Base-by-base conservation (phyloP, 164 flowering plant species). In the Annona squamosa region DNA sequence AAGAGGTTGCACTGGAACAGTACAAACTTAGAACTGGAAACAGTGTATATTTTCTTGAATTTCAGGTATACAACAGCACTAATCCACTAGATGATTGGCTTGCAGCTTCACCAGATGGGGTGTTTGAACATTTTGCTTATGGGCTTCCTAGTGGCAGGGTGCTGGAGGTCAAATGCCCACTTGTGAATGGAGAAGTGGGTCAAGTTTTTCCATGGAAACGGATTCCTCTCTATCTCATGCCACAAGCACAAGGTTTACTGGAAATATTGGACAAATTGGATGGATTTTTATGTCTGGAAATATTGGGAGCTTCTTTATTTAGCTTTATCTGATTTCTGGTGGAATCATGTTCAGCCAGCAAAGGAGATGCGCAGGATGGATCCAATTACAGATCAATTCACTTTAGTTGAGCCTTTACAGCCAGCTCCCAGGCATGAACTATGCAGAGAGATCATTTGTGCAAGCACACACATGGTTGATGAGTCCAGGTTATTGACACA, bases 241-340 rank as follows among this genome's bases (percentile, higher is more conserved):
- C 96, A 4, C 93, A 89, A 75, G 91, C 88, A 68, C 96, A 89
- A 46, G 93, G 93, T 26, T 75, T 87, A 69, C 82, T 91, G 96
- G 93, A 91, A 63, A 88, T 91, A 56, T 48, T 86, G 77, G 89
- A 89, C 69, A 52, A 85, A 91, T 72, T 91, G 96, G 93, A 84
- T 88, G 90, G 88, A 91, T 78, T 78, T 89, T 47, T 91, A 91
- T 77, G 81, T 80, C 56, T 89, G 91, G 93, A 90, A 82, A 5
- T 89, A 89, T 44, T 91, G 91, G 91, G 79, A 83, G 42, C 52
- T 72, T 41, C 3, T 91, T 71, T 79, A 81, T 75, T 52, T 73
- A 9, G 91, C 86, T 3, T 76, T 89, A 43, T 79, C 85, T 59
- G 96, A 89, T 72, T 91, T 89, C 69, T 91, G 93, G 96, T 88